Percentiles rank a stretch among this genome's conserved stretches.
phyloP scores from a whole-genome alignment of 1,139 yeast species.

The Magnusiomyces sp. region DNA sequence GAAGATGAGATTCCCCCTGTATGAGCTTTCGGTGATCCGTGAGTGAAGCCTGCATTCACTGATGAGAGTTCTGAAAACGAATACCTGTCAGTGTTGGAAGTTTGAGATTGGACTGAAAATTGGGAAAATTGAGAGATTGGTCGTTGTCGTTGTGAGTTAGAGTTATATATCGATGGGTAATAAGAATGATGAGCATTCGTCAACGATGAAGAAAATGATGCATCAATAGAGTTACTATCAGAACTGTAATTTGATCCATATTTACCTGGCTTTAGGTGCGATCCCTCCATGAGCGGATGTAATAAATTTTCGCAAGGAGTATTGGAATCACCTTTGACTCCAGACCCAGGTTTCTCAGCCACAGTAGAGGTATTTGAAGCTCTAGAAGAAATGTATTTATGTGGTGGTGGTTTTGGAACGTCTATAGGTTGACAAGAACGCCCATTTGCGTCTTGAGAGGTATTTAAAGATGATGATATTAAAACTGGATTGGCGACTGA shows the following conservation, averaged over 20 bases:
- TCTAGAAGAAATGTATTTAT: too few species aligned
- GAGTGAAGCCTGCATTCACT: neutral
- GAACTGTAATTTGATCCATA: neutral
- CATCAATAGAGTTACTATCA: conserved; percentile 11
- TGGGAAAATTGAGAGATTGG: conserved; percentile 65
- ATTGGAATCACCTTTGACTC: too few species aligned
- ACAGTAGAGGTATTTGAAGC: neutral
- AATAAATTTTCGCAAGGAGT: too few species aligned
- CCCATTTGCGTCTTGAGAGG: too few species aligned
- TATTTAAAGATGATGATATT: too few species aligned
- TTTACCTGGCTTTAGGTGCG: too few species aligned
- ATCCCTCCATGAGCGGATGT: too few species aligned
- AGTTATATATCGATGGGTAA: neutral
- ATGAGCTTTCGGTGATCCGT: neutral
- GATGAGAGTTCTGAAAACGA: conserved; percentile 5
- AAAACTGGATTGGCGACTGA: too few species aligned
- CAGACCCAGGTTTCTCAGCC: conserved; percentile 5
- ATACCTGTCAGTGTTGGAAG: conserved; percentile 30
- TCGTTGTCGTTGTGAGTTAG: conserved; percentile 33
- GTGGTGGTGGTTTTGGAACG: too few species aligned
- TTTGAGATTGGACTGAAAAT: conserved; percentile 45
- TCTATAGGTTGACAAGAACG: too few species aligned
- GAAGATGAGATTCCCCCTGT: neutral
- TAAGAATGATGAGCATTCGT: neutral
- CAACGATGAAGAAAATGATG: conserved; percentile 11